A percentile compares a stretch with the other conserved stretches of the same genome.
Evolutionary conservation across 1,284 basidiomycete species (phyloP).

Genomic region (Leccinum fallax): DNA sequence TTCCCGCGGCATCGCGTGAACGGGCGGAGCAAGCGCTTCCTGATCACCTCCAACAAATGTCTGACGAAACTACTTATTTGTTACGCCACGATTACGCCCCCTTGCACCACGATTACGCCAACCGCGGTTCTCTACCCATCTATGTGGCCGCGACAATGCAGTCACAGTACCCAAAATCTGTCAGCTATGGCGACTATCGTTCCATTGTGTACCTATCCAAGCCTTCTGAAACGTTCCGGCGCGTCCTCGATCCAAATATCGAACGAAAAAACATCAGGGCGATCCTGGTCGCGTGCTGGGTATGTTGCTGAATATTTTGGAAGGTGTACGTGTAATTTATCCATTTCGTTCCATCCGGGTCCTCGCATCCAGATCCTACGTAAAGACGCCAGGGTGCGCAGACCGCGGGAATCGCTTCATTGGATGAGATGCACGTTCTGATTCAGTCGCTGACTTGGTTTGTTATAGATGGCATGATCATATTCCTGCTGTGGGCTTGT

Average conservation of each 20-base stretch:
- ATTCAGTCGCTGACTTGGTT: constrained; percentile 12
- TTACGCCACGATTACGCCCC: constrained; percentile 15
- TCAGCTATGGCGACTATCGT: constrained; percentile 14
- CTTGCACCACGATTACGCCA: constrained; percentile 6
- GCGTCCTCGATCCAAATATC: constrained; percentile 20
- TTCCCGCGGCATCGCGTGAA: background rate
- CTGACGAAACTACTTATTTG: constrained; percentile 26
- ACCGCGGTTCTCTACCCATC: background rate
- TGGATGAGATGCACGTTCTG: background rate
- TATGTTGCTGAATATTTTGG: constrained; percentile 87
- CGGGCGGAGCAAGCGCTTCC: background rate
- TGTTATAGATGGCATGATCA: constrained; percentile 73
- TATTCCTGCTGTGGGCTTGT: constrained; percentile 88
- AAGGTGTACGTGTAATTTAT: constrained; percentile 72
- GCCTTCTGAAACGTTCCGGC: constrained; percentile 11
- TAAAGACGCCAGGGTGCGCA: constrained; percentile 11
- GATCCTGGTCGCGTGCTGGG: constrained; percentile 85
- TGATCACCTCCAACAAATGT: constrained; percentile 3
- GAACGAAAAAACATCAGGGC: constrained; percentile 46
- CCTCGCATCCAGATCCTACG: constrained; percentile 2
- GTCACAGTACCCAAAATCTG: constrained; percentile 9
- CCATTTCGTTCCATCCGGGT: background rate
- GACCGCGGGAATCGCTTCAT: background rate
- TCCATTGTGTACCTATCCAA: constrained; percentile 13
- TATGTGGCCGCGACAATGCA: constrained; percentile 9